Evolutionary conservation across 2,329 filamentous ascomycete genomes (phyloP).

Genomic region (Tolypocladium ovalisporum): DNA sequence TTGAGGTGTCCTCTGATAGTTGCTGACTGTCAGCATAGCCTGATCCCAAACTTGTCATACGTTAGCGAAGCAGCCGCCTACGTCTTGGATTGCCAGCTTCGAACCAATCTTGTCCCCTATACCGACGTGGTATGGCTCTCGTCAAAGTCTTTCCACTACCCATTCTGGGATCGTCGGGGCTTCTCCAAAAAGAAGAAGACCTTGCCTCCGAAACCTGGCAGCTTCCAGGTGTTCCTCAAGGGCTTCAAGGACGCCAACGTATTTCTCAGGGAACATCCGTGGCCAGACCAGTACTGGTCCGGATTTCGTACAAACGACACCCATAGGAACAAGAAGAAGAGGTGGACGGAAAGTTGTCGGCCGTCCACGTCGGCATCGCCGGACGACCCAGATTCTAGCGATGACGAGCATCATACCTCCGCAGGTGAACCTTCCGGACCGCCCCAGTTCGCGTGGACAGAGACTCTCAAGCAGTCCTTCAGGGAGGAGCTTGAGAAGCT

Average conservation of each 20-base stretch:
- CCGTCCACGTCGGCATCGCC: slow-evolving; percentile 40
- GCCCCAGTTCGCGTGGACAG: slow-evolving; percentile 72
- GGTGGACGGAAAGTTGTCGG: slow-evolving; percentile 76
- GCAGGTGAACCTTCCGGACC: slow-evolving; percentile 38
- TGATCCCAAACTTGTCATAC: slow-evolving; percentile 96
- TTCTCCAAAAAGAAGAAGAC: slow-evolving; percentile 81
- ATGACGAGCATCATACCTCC: slow-evolving; percentile 38
- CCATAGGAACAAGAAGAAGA: slow-evolving; percentile 55
- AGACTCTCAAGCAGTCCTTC: slow-evolving; percentile 79
- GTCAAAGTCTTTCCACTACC: slow-evolving; percentile 96
- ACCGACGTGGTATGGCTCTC: slow-evolving; percentile 91
- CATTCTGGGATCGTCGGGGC: slow-evolving; percentile 88
- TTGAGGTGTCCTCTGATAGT: not conserved
- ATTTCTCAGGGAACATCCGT: slow-evolving; percentile 88
- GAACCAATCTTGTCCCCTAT: slow-evolving; percentile 88
- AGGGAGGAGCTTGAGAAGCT: slow-evolving; percentile 93
- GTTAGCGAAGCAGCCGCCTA: slow-evolving; percentile 97
- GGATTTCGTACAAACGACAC: slow-evolving; percentile 60
- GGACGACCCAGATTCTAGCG: slow-evolving; percentile 54
- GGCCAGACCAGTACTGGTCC: slow-evolving; percentile 78
- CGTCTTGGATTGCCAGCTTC: slow-evolving; percentile 80
- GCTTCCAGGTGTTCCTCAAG: slow-evolving; percentile 95
- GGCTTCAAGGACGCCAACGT: slow-evolving; percentile 96
- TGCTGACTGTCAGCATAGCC: slow-evolving; percentile 25
- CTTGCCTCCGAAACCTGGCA: slow-evolving; percentile 82